These are phyloP conservation scores for Torulaspora gathmanii DNA, from an alignment of 805 yeast genomes.

Conservation along the genomic window DNA sequence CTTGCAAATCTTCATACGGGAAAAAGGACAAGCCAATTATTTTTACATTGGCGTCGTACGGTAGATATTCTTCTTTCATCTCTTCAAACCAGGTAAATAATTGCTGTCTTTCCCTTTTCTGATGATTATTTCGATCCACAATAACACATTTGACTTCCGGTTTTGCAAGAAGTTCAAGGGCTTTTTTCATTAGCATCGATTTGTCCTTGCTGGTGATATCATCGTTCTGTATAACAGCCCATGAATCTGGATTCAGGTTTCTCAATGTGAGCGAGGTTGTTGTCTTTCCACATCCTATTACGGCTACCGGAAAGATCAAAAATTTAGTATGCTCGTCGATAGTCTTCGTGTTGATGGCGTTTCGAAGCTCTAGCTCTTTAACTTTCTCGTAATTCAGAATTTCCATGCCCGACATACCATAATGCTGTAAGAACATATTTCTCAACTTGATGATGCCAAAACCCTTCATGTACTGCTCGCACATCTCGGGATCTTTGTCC, in stretches of 20 bases:
- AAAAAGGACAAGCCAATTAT: slow-evolving; percentile 69
- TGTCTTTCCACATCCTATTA: slow-evolving; percentile 94
- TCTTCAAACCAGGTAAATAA: slow-evolving; percentile 50
- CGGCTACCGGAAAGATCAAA: slow-evolving; percentile 76
- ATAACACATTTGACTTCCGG: slow-evolving; percentile 48
- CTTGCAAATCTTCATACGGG: slow-evolving; percentile 36
- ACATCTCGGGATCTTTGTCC: slow-evolving; percentile 43
- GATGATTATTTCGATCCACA: slow-evolving; percentile 82
- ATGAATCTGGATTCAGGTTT: slow-evolving; percentile 47
- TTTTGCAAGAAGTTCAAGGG: slow-evolving; percentile 40
- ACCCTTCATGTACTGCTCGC: slow-evolving; percentile 46
- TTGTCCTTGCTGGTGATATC: slow-evolving; percentile 50
- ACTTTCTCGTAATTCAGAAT: slow-evolving; percentile 45
- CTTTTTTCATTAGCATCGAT: slow-evolving; percentile 44
- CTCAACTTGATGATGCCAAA: slow-evolving; percentile 74
- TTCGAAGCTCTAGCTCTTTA: slow-evolving; percentile 38
- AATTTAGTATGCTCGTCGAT: slow-evolving; percentile 45
- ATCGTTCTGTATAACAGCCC: slow-evolving; percentile 83
- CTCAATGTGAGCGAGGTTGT: slow-evolving; percentile 63
- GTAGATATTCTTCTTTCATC: slow-evolving; percentile 42
- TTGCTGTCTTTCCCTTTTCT: slow-evolving; percentile 60
- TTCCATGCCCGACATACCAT: slow-evolving; percentile 56
- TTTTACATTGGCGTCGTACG: slow-evolving; percentile 44
- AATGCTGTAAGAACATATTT: slow-evolving; percentile 51
- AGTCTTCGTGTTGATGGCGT: slow-evolving; percentile 35